A percentile compares a stretch with the other conserved stretches of the same genome.
These are phyloP conservation scores for Coemansia sp. DNA, from an alignment of 192 early-diverging fungal species.

Conservation along the genomic window DNA sequence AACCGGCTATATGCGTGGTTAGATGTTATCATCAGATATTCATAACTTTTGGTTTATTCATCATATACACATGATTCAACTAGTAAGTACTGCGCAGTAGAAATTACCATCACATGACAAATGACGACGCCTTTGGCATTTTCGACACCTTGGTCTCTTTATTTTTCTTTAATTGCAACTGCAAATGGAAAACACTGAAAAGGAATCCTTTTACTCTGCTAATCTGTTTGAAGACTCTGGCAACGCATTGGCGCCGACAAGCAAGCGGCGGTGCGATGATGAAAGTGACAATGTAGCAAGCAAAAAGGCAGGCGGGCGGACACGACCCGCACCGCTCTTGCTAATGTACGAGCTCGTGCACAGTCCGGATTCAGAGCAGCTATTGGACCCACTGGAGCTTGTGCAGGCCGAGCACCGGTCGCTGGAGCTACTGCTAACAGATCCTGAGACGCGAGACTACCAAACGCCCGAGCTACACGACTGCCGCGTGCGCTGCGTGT, in stretches of 20 bases:
- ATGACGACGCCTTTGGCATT: too few species aligned
- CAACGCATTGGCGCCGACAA: too few species aligned
- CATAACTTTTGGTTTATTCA: background rate
- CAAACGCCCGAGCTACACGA: slow-evolving; percentile 24
- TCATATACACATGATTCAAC: too few species aligned
- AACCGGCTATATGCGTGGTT: slow-evolving; percentile 64
- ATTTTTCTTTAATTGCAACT: too few species aligned
- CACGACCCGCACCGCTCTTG: slow-evolving; percentile 16
- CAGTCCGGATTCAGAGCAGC: background rate
- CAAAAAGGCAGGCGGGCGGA: slow-evolving; percentile 17
- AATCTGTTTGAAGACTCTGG: too few species aligned
- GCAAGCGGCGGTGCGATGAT: background rate
- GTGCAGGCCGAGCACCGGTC: slow-evolving; percentile 8
- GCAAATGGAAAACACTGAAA: too few species aligned
- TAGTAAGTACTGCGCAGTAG: too few species aligned
- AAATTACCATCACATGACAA: too few species aligned
- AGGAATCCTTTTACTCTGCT: too few species aligned
- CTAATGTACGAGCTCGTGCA: slow-evolving; percentile 22
- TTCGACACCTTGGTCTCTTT: too few species aligned
- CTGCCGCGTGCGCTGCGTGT: slow-evolving; percentile 31
- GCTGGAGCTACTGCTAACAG: slow-evolving; percentile 6
- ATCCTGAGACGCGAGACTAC: slow-evolving; percentile 14
- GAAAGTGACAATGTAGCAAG: background rate
- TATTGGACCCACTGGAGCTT: background rate
- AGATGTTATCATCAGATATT: slow-evolving; percentile 28